Evolutionary conservation across 345 rosid genomes (phyloP).

Genomic region (Pugionium cornutum): DNA sequence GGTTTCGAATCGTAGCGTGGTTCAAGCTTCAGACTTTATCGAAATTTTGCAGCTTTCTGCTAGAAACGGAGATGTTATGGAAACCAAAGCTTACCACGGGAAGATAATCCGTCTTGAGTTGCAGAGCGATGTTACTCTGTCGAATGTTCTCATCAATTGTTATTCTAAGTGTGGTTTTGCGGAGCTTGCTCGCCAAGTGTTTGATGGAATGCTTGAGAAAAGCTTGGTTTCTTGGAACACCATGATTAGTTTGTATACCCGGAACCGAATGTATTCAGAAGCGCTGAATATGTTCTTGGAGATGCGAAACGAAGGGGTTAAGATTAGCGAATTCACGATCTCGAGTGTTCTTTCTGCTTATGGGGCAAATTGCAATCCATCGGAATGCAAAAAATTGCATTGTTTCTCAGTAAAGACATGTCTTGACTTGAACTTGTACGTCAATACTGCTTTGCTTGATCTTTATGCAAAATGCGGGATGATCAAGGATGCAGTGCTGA

Average conservation of each 20-base stretch:
- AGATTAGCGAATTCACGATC: constrained; percentile 62
- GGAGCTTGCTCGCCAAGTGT: constrained; percentile 56
- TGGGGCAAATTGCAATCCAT: constrained; percentile 44
- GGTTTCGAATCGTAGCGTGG: not conserved
- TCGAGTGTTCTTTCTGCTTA: constrained; percentile 73
- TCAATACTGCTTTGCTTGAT: constrained; percentile 79
- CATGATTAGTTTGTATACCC: constrained; percentile 50
- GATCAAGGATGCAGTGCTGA: constrained; percentile 48
- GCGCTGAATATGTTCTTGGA: constrained; percentile 51
- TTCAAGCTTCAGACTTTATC: constrained; percentile 41
- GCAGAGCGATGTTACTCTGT: constrained; percentile 44
- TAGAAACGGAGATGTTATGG: constrained; percentile 39
- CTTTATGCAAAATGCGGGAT: constrained; percentile 70
- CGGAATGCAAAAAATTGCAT: constrained; percentile 66
- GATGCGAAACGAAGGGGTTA: constrained; percentile 52
- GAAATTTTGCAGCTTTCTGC: constrained; percentile 50
- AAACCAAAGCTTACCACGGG: constrained; percentile 58
- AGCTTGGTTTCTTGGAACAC: constrained; percentile 82
- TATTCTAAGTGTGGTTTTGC: constrained; percentile 57
- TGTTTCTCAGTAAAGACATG: constrained; percentile 57
- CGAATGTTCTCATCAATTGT: constrained; percentile 55
- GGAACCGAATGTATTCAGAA: constrained; percentile 44
- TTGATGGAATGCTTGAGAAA: constrained; percentile 66
- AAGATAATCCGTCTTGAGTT: constrained; percentile 46
- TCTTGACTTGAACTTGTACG: constrained; percentile 53